Conservation (phyloP, 345 rosid species). For the Diplotaxis tenuifolia region DNA sequence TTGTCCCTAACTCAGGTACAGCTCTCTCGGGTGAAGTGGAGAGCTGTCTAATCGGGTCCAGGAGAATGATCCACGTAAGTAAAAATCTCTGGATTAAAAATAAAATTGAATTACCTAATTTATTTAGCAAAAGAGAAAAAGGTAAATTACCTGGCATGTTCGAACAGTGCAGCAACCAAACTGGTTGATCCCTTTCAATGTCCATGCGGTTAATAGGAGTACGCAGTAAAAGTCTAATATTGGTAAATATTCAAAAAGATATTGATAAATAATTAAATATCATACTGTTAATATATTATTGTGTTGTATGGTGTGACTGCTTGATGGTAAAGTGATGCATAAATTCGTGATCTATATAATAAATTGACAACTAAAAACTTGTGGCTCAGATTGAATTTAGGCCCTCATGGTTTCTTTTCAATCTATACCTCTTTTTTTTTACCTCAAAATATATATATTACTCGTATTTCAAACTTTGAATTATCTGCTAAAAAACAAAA, state of each 20-base stretch:
- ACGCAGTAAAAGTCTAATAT: neutral
- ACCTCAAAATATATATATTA: neutral
- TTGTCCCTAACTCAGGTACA: no score
- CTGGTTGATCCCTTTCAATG: neutral
- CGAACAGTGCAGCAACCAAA: neutral
- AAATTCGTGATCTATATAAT: neutral
- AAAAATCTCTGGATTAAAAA: no score
- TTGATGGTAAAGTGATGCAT: neutral
- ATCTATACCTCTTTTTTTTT: neutral
- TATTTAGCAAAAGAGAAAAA: neutral
- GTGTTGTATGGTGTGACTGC: neutral
- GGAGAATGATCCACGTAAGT: no score
- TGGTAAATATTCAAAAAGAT: neutral
- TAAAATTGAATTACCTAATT: neutral
- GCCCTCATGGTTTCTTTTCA: conserved; percentile 19
- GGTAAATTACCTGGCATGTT: neutral
- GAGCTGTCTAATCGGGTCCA: no score
- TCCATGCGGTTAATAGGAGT: neutral
- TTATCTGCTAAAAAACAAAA: neutral
- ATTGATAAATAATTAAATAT: neutral
- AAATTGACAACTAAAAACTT: conserved; percentile 25
- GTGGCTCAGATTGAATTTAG: conserved; percentile 14
- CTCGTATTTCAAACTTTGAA: neutral
- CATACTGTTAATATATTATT: neutral
- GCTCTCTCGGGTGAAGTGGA: no score